A percentile compares a stretch with the other conserved stretches of the same genome.
Conservation (phyloP, 164 flowering plant species). For the Nelumbo lutea region DNA sequence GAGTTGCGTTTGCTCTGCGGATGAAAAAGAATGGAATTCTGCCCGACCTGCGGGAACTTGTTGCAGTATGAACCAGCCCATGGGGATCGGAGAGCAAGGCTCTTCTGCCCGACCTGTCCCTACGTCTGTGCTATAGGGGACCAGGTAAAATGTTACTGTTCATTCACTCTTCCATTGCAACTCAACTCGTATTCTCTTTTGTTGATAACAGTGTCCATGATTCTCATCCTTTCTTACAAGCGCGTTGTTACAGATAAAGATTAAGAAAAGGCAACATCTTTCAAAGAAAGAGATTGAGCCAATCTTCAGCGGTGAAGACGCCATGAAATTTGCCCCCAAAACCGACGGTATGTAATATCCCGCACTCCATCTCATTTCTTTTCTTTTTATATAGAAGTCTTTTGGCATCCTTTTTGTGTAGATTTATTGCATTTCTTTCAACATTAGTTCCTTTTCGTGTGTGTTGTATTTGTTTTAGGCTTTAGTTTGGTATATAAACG, state of each 20-base stretch:
- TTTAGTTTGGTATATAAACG: too few species aligned
- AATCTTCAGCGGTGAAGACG: constrained; percentile 18
- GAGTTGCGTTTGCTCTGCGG: too few species aligned
- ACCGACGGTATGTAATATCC: constrained; percentile 11
- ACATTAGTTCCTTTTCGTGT: neutral
- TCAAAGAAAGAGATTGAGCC: constrained; percentile 18
- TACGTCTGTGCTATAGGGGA: constrained; percentile 13
- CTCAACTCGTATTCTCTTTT: too few species aligned
- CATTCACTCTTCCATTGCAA: too few species aligned
- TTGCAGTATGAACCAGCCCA: constrained; percentile 14
- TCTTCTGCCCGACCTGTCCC: constrained; percentile 23
- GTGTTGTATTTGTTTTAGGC: neutral
- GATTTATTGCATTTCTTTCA: too few species aligned
- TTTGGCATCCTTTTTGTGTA: neutral
- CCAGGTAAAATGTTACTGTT: constrained; percentile 1
- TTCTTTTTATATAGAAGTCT: neutral
- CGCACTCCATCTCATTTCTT: neutral
- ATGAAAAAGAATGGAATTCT: constrained; percentile 19
- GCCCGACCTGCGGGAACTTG: constrained; percentile 26
- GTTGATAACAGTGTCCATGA: too few species aligned
- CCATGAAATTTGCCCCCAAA: constrained; percentile 19
- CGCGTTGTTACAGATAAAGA: constrained; percentile 6
- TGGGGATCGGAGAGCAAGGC: constrained; percentile 9
- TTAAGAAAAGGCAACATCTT: constrained; percentile 14
- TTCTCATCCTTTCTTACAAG: too few species aligned